Percentiles rank a stretch among this genome's conserved stretches.
These are phyloP conservation scores for Trichocomaceae sp. DNA, from an alignment of 2,329 filamentous ascomycete species.

Conservation along the genomic window DNA sequence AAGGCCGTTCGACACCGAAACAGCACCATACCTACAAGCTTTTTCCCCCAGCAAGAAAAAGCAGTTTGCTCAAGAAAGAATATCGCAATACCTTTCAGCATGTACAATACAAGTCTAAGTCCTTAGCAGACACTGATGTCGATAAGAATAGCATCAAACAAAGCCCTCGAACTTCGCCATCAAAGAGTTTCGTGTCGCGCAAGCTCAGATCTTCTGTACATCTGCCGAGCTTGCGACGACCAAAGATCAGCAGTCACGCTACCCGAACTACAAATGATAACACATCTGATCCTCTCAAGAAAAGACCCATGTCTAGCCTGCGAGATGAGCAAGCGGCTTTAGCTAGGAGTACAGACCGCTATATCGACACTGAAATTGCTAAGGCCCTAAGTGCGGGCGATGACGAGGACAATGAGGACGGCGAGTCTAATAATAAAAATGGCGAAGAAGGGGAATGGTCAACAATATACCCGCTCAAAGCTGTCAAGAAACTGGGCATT, in stretches of 20 bases:
- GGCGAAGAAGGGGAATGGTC: slow-evolving; percentile 9
- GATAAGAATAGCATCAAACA: background rate
- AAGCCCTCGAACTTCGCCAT: background rate
- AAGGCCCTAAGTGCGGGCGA: slow-evolving; percentile 6
- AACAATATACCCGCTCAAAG: slow-evolving; percentile 7
- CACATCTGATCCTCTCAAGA: background rate
- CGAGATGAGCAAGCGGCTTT: slow-evolving; percentile 12
- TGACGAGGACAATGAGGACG: background rate
- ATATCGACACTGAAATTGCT: slow-evolving; percentile 12
- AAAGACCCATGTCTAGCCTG: background rate
- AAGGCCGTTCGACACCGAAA: background rate
- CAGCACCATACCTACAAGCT: slow-evolving; percentile 1
- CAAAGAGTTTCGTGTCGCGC: slow-evolving; percentile 1
- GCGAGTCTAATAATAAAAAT: background rate
- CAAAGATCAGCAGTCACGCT: background rate
- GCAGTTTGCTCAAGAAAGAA: background rate
- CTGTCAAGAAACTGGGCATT: slow-evolving; percentile 14
- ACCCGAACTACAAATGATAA: background rate
- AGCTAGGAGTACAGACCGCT: slow-evolving; percentile 12
- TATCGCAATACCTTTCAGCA: background rate
- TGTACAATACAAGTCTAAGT: background rate
- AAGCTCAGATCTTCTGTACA: slow-evolving; percentile 6
- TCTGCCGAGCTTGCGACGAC: slow-evolving; percentile 3
- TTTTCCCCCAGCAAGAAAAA: slow-evolving; percentile 1
- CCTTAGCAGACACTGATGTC: background rate